Base-by-base conservation (phyloP, 495 filamentous ascomycete genomes). In the Tuber calosporum region DNA sequence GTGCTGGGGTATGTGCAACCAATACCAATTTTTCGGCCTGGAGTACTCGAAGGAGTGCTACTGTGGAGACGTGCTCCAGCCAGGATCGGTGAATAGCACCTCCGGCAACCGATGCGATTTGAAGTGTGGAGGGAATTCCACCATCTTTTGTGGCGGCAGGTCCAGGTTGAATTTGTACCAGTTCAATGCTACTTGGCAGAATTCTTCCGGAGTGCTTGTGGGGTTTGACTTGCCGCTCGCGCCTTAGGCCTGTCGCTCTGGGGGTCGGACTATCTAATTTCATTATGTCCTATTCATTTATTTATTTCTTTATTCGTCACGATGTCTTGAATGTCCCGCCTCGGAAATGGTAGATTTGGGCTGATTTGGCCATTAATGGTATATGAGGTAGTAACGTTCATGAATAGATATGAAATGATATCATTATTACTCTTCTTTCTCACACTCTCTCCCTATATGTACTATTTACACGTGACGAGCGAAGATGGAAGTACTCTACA, bases 1-100 rank as follows among this genome's bases (percentile, higher is more conserved):
- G n/a, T 84, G 83, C 69, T 79, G 77, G 22, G 75, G 74, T 9
- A 75, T 67, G 48, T 84, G 83, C 67, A 71, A 74, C 37, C 80
- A 81, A 1, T 81, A 79, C 40, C 75, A 67, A 9, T 84, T 81
- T 62, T 83, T 84, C 66, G 81, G 82, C 20, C 73, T 82, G 37
- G 83, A 85, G 72, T 84, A 83, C 69, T 71, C 74, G 4, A 75
- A 77, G 37, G 83, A 84, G 66, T 84, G 83, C 71, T 84, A 83
- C 72, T 84, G 82, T 67, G 83, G 82, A 4, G 73, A 82, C 39
- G 75, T 70, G 0, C 53, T 77, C n/a, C 69, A 74, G 67, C 38
- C 66, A 8, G 42, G 70, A n/a, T 66, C 75, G 41, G 41, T 42
- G 19, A 74, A 74, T 38, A 66, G 67, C n/a, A 74, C 72, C 8